Base-by-base conservation (phyloP, 2,329 filamentous ascomycete species). In the Alternaria ventricosa region DNA sequence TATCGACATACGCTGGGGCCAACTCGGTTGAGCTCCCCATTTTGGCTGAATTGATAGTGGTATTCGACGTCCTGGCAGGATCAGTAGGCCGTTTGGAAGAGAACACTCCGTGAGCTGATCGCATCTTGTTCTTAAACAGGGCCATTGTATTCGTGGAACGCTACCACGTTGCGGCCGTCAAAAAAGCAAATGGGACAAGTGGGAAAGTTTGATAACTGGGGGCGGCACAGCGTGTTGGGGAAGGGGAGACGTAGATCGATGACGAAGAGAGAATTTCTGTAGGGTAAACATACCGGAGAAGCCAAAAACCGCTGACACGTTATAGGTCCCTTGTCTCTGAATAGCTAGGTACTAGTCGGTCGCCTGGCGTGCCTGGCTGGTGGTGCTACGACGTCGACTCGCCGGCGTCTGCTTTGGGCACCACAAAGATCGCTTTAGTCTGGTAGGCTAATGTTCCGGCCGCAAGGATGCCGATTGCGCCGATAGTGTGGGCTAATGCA, bases 41-140 rank as follows among this genome's bases (percentile, higher is more conserved):
- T 64, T 67, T 64, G 65, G 69, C 64, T 53, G 73, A 46, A 55
- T 67, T 73, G 44, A 72, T 66, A 54, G 65, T 65, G 62, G 68
- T 61, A 55, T 67, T 67, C 41, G 74, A 73, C 45, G 59, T 55
- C 62, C 72, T 73, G 44, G 69, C 65, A 28, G 60, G 46, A 56
- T 64, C 59, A 67, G 69, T 63, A 63, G 71, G 65, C 33, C 70
- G 59, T 30, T 46, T 64, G 53, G 73, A 71, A 50, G 72, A 77
- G 61, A 72, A 72, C 55, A 71, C 59, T 28, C 72, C 64, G 66
- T 78, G 75, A 66, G 73, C 68, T 33, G 75, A 76, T 60, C 71
- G 74, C 64, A 73, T 76, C 65, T 71, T 75, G 66, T 67, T 69
- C 65, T 74, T 78, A 64, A 77, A 75, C 61, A 78, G 71, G 51